These are phyloP conservation scores for Selenicereus undatus DNA, from an alignment of 148 eudicot species.

Conservation along the genomic window DNA sequence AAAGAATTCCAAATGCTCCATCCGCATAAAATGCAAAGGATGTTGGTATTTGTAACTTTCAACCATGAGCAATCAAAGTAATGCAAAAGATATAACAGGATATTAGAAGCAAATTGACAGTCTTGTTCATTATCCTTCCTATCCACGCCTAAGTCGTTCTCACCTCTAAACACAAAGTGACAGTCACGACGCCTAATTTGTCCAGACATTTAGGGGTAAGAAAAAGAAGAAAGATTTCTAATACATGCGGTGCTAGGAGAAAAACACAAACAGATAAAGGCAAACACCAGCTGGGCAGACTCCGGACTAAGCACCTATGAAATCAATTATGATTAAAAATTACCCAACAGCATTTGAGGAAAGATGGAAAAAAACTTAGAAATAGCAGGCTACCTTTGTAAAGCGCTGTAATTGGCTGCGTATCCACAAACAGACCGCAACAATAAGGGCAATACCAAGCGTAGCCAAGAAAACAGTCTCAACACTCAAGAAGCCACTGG, in stretches of 20 bases:
- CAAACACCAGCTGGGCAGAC: not conserved
- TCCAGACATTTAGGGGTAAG: no score
- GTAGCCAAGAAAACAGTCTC: conserved; percentile 82
- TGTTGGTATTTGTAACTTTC: not conserved
- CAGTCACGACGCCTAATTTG: not conserved
- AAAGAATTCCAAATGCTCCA: not conserved
- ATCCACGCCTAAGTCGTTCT: not conserved
- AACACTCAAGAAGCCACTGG: conserved; percentile 70
- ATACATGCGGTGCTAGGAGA: not conserved
- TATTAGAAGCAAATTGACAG: not conserved
- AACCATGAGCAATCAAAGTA: not conserved
- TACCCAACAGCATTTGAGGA: not conserved
- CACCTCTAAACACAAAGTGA: not conserved
- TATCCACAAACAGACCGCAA: conserved; percentile 67
- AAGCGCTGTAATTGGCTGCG: conserved; percentile 59
- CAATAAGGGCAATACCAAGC: conserved; percentile 65
- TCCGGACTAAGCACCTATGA: not conserved
- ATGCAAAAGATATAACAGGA: not conserved
- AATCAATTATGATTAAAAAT: not conserved
- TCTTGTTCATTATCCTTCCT: not conserved
- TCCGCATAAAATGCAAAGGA: not conserved
- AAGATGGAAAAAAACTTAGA: not conserved
- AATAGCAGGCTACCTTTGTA: conserved; percentile 55
- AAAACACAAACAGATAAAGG: not conserved
- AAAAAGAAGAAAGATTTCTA: not conserved